Evolutionary conservation across 371 early-diverging fungal species (phyloP).

Genomic region (Actinomortierella wolfii): DNA sequence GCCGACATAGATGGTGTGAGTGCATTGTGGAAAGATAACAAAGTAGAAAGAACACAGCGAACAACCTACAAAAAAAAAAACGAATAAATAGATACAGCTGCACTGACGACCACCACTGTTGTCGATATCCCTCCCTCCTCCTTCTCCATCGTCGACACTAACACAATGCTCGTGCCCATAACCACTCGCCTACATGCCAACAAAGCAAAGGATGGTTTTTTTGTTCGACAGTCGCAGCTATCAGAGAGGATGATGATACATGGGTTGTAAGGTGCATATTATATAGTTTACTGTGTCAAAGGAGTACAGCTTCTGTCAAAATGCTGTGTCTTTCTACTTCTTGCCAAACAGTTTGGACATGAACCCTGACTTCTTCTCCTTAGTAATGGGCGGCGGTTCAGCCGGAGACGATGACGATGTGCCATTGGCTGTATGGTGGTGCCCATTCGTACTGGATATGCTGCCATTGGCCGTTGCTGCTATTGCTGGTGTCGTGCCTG

Average conservation of each 20-base stretch:
- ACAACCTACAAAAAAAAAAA: neutral
- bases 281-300: too few species aligned
- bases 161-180: too few species aligned
- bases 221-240: too few species aligned
- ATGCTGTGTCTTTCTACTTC: neutral
- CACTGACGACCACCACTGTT: too few species aligned
- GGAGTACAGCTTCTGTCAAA: too few species aligned
- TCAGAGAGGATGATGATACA: too few species aligned
- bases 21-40: neutral
- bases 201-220: too few species aligned
- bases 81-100: neutral
- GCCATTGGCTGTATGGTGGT: neutral
- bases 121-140: too few species aligned
- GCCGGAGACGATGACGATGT: neutral
- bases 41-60: neutral
- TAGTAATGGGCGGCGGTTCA: constrained; percentile 23
- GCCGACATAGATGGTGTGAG: neutral
- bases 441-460: neutral
- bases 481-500: constrained; percentile 4
- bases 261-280: too few species aligned
- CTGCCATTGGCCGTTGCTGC: neutral
- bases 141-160: too few species aligned
- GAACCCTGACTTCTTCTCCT: constrained; percentile 42
- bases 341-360: constrained; percentile 44
- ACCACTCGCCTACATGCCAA: too few species aligned